phyloP scores from a whole-genome alignment of 2,329 filamentous ascomycete genomes.

The Ophiostoma montium region DNA sequence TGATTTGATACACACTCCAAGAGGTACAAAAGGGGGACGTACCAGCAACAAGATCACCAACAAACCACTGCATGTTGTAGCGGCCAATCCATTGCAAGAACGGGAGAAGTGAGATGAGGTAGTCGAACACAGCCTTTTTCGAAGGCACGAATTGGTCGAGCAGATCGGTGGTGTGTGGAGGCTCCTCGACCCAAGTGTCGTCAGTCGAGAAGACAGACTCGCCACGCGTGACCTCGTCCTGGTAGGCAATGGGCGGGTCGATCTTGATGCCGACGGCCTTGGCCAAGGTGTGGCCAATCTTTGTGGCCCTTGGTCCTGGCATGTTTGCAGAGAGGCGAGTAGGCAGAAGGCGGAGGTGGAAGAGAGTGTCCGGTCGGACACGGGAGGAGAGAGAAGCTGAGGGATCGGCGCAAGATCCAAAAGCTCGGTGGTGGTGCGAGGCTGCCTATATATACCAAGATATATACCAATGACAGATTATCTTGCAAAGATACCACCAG shows the following conservation, averaged over 20 bases:
- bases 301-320: slow-evolving; percentile 25
- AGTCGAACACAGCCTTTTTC: slow-evolving; percentile 37
- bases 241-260: slow-evolving; percentile 44
- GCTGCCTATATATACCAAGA: slow-evolving; percentile 6
- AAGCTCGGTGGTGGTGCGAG: not conserved
- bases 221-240: slow-evolving; percentile 55
- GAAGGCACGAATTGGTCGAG: slow-evolving; percentile 49
- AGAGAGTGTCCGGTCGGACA: no score
- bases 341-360: not conserved
- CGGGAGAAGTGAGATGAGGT: slow-evolving; percentile 64
- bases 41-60: slow-evolving; percentile 83
- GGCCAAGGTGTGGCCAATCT: slow-evolving; percentile 59
- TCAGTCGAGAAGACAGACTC: slow-evolving; percentile 63
- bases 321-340: slow-evolving; percentile 3
- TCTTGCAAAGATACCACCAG: not conserved
- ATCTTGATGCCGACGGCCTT: slow-evolving; percentile 75
- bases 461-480: not conserved
- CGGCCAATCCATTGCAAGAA: slow-evolving; percentile 77
- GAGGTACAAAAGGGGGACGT: slow-evolving; percentile 21
- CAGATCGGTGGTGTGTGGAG: slow-evolving; percentile 64
- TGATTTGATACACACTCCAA: not conserved
- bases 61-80: slow-evolving; percentile 83
- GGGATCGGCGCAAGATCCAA: not conserved
- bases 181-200: slow-evolving; percentile 70
- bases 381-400: not conserved